Percentiles rank a stretch among this genome's conserved stretches.
Evolutionary conservation across 768 basidiomycete species (phyloP).

Genomic region (Lactarius hengduanensis): DNA sequence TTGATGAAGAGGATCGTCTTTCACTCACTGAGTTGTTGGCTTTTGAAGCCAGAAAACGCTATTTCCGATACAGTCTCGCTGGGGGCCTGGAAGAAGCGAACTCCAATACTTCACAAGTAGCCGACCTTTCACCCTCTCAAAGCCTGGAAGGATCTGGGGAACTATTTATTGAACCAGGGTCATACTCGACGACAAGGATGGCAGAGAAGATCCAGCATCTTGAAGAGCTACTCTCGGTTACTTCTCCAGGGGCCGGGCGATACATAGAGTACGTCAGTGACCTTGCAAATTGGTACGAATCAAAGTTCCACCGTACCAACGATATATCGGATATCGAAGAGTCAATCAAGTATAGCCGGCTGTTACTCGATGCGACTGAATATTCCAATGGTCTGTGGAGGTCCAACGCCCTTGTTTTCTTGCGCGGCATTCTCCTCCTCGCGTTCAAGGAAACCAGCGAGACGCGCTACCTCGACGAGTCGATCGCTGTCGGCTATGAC

Average conservation of each 20-base stretch:
- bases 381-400: too few species aligned
- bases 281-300: too few species aligned
- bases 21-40: too few species aligned
- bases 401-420: too few species aligned
- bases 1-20: too few species aligned
- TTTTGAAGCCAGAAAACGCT: too few species aligned
- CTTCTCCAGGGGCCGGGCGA: background rate
- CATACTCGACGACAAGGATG: background rate
- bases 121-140: background rate
- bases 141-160: background rate
- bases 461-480: slow-evolving; percentile 2
- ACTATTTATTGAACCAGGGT: fast-evolving
- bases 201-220: background rate
- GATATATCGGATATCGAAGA: slow-evolving; percentile 3
- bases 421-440: too few species aligned
- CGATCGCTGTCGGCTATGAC: background rate
- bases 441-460: background rate
- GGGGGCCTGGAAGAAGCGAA: slow-evolving; percentile 2
- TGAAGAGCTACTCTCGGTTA: background rate
- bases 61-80: too few species aligned
- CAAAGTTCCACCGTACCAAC: background rate
- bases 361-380: too few species aligned
- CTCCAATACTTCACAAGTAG: background rate
- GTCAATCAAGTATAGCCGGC: background rate
- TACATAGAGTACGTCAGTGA: too few species aligned